Evolutionary conservation across 192 early-diverging fungal genomes (phyloP).

Genomic region (Allomyces macrogynus): DNA sequence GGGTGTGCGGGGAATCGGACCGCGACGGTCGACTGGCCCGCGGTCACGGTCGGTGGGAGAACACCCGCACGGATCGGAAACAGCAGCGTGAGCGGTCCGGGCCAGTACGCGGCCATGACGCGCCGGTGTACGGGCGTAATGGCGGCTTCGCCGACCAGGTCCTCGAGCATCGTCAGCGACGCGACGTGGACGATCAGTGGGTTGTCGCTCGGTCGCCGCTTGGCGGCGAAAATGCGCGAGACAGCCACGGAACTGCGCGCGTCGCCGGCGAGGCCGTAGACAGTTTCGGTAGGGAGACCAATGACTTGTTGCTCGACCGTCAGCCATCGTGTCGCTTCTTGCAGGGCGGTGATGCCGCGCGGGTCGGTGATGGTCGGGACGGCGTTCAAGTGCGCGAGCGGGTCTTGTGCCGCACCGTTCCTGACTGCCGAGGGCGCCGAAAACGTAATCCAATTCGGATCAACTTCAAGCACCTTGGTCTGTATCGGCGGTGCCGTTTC

Average conservation of each 20-base stretch:
- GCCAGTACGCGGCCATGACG: conserved; percentile 60
- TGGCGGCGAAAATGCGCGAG: conserved; percentile 54
- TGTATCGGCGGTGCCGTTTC: no score
- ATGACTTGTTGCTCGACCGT: conserved; percentile 41
- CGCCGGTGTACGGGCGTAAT: conserved; percentile 51
- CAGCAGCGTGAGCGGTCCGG: conserved; percentile 82
- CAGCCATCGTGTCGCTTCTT: conserved; percentile 7
- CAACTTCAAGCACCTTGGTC: no score
- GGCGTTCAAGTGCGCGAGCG: neutral
- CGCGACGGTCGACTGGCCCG: conserved; percentile 66
- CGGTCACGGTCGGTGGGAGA: conserved; percentile 62
- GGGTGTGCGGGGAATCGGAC: conserved; percentile 82
- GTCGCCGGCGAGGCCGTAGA: conserved; percentile 89
- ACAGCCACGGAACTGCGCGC: conserved; percentile 50
- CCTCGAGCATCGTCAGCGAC: conserved; percentile 63
- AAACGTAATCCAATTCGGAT: no score
- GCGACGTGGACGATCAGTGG: conserved; percentile 94
- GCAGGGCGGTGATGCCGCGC: neutral
- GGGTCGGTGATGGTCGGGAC: neutral
- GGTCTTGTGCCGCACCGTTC: neutral
- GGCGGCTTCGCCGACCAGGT: conserved; percentile 31
- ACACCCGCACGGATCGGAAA: conserved; percentile 40
- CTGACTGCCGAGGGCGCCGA: neutral
- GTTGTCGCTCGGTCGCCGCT: conserved; percentile 84
- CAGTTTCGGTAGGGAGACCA: conserved; percentile 93